These are phyloP conservation scores for Coemansia sp. DNA, from an alignment of 192 early-diverging fungal species.

Conservation along the genomic window DNA sequence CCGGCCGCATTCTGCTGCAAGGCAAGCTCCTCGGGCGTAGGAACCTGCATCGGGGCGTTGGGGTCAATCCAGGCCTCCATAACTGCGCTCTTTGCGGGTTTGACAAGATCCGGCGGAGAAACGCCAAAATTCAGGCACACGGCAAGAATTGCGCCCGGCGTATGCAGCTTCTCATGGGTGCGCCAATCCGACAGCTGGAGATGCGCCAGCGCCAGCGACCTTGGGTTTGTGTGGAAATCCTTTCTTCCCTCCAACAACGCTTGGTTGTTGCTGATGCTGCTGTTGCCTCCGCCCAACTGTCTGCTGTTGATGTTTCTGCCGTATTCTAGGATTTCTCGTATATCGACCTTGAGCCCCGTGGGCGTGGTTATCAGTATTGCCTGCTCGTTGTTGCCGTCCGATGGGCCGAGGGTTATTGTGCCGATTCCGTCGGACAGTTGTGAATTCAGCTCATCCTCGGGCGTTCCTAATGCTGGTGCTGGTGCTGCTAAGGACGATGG, in stretches of 20 bases:
- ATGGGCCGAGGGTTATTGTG: constrained; percentile 30
- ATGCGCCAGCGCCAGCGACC: constrained; percentile 41
- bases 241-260: constrained; percentile 37
- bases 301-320: background rate
- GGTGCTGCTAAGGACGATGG: background rate
- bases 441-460: background rate
- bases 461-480: background rate
- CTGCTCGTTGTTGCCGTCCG: constrained; percentile 21
- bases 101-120: constrained; percentile 90
- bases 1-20: constrained; percentile 56
- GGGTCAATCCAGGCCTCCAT: constrained; percentile 97
- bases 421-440: constrained; percentile 19
- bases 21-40: constrained; percentile 70
- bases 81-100: constrained; percentile 84
- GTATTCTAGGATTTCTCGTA: constrained; percentile 39
- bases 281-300: background rate
- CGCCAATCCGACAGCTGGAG: constrained; percentile 65
- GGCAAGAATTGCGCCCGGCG: constrained; percentile 82
- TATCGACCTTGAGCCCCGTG: constrained; percentile 37
- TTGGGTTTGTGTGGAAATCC: constrained; percentile 54
- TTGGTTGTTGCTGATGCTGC: constrained; percentile 5
- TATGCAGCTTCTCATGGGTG: constrained; percentile 72
- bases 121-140: constrained; percentile 96
- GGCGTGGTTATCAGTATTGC: constrained; percentile 37
- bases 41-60: constrained; percentile 56